phyloP scores from a whole-genome alignment of 257 asterid species.

The Schizonepeta tenuifolia region DNA sequence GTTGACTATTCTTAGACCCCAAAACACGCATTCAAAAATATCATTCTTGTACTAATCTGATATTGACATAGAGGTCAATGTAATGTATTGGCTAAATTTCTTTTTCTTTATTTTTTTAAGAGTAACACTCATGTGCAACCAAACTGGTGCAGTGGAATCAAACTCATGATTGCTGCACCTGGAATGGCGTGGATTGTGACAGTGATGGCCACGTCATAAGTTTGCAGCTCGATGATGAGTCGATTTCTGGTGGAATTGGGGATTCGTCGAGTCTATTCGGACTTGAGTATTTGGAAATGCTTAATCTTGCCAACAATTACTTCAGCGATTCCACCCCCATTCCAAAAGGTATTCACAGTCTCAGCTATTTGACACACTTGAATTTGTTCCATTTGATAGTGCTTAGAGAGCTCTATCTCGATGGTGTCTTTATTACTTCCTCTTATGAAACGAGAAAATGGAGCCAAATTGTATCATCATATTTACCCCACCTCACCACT shows the following conservation, averaged over 20 bases:
- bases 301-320: not conserved
- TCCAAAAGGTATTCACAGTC: not conserved
- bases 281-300: not conserved
- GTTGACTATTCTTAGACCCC: too few species aligned
- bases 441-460: not conserved
- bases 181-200: too few species aligned
- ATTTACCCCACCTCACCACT: not conserved
- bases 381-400: not conserved
- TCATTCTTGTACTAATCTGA: too few species aligned
- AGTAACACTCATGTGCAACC: too few species aligned
- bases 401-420: not conserved
- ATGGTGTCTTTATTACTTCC: not conserved
- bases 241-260: not conserved
- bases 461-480: not conserved
- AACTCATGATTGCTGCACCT: not conserved
- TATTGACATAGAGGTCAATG: too few species aligned
- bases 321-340: not conserved
- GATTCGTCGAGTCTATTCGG: not conserved
- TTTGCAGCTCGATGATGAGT: not conserved
- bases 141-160: constrained; percentile 4
- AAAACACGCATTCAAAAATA: too few species aligned
- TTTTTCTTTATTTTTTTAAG: too few species aligned
- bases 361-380: constrained; percentile 5
- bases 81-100: too few species aligned
- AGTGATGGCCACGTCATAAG: not conserved